Conservation (phyloP, 352 stramenopile species). For the Phytophthora tentaculata region DNA sequence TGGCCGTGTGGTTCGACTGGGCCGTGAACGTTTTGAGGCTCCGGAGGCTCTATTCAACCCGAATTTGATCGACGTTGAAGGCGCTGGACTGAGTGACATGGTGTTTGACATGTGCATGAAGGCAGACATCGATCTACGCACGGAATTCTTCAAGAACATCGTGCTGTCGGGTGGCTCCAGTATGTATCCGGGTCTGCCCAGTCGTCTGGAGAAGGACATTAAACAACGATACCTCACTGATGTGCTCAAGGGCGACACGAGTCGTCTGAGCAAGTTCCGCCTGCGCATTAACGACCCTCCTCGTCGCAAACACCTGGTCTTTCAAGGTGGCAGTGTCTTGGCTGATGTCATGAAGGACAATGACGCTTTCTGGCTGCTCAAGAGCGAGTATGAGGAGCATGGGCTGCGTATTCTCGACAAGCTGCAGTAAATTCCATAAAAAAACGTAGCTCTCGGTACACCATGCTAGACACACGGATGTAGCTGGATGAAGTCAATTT, state of each 20-base stretch:
- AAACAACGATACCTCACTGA: conserved; percentile 64
- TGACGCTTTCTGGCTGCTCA: conserved; percentile 95
- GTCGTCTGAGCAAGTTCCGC: conserved; percentile 93
- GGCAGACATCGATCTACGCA: conserved; percentile 94
- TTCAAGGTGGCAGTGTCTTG: conserved; percentile 93
- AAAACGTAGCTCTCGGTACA: conserved; percentile 15
- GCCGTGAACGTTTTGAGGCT: conserved; percentile 95
- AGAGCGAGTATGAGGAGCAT: conserved; percentile 95
- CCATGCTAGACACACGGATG: conserved; percentile 19
- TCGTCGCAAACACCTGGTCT: conserved; percentile 96
- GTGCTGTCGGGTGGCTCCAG: conserved; percentile 93
- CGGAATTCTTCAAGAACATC: conserved; percentile 99
- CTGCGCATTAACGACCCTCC: conserved; percentile 96
- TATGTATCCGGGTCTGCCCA: conserved; percentile 97
- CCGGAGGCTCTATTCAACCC: conserved; percentile 98
- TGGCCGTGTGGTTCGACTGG: conserved; percentile 94
- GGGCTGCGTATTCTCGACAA: conserved; percentile 88
- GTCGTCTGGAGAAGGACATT: conserved; percentile 93
- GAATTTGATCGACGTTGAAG: conserved; percentile 97
- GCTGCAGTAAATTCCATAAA: conserved; percentile 51
- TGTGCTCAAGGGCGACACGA: conserved; percentile 89
- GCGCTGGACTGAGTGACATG: conserved; percentile 95
- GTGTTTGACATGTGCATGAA: conserved; percentile 99
- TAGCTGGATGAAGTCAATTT: conserved; percentile 25
- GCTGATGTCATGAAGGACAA: conserved; percentile 95